Evolutionary conservation across 306 rosid species (phyloP).

Genomic region (Amphicarpaea edgeworthii): DNA sequence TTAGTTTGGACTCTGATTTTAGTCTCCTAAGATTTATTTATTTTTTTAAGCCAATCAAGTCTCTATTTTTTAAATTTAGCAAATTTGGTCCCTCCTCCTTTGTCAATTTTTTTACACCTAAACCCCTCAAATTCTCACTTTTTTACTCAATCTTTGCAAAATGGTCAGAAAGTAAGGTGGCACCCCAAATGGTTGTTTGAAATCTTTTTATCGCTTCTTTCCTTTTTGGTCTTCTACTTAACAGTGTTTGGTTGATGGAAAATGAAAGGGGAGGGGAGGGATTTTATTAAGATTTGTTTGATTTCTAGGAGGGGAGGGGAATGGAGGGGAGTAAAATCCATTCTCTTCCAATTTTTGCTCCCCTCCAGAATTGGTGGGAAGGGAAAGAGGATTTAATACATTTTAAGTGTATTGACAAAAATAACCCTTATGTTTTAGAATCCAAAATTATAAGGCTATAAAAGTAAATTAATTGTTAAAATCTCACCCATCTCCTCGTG

Average conservation of each 20-base stretch:
- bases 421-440: not conserved
- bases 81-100: not conserved
- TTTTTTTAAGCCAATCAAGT: not conserved
- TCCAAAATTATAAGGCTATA: not conserved
- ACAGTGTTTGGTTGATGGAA: not conserved
- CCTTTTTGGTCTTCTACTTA: not conserved
- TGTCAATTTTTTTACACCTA: not conserved
- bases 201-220: not conserved
- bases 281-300: not conserved
- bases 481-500: no score
- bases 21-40: not conserved
- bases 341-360: not conserved
- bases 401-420: not conserved
- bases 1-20: not conserved
- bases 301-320: not conserved
- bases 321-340: not conserved
- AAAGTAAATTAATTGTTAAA: not conserved
- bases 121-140: not conserved
- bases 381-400: not conserved
- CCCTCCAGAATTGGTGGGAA: not conserved
- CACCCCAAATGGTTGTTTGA: not conserved
- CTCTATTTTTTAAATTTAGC: not conserved
- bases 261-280: not conserved
- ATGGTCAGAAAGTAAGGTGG: not conserved
- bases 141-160: not conserved